phyloP scores from a whole-genome alignment of 192 early-diverging fungal species.

The Linnemannia hyalina region DNA sequence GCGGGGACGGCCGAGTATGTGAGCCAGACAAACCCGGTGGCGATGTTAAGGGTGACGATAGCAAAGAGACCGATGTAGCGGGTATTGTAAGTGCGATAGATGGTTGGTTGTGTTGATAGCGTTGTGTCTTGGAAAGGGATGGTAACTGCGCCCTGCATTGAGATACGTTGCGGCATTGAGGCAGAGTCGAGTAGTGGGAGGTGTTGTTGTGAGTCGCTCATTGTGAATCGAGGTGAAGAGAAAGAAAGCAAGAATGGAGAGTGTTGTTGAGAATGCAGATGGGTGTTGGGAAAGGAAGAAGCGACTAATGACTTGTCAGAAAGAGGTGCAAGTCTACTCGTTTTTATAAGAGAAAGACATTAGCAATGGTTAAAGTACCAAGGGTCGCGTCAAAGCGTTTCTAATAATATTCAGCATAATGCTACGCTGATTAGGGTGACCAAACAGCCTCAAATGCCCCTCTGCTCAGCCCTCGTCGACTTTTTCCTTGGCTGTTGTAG shows the following conservation, averaged over 20 bases:
- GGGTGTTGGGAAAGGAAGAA: neutral
- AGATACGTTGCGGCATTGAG: neutral
- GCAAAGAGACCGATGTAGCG: slow-evolving; percentile 59
- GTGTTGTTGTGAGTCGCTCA: neutral
- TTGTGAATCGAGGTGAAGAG: neutral
- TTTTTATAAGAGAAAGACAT: neutral
- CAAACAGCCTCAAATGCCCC: neutral
- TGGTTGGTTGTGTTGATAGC: neutral
- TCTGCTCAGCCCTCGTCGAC: neutral
- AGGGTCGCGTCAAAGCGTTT: neutral
- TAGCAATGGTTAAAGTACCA: neutral
- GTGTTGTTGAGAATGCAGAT: neutral
- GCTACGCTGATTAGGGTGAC: neutral
- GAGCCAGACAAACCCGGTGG: slow-evolving; percentile 58
- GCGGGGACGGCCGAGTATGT: slow-evolving; percentile 56
- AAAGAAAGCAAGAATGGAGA: neutral
- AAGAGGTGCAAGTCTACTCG: neutral
- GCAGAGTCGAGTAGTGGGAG: neutral
- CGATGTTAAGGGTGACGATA: slow-evolving; percentile 59
- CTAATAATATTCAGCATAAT: neutral
- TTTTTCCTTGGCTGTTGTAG: neutral
- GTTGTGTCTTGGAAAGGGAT: neutral
- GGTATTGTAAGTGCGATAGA: slow-evolving; percentile 53
- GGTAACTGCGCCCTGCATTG: neutral
- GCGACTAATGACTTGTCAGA: neutral